Evolutionary conservation across 768 basidiomycete genomes (phyloP).

Genomic region (Solioccasus polychromus): DNA sequence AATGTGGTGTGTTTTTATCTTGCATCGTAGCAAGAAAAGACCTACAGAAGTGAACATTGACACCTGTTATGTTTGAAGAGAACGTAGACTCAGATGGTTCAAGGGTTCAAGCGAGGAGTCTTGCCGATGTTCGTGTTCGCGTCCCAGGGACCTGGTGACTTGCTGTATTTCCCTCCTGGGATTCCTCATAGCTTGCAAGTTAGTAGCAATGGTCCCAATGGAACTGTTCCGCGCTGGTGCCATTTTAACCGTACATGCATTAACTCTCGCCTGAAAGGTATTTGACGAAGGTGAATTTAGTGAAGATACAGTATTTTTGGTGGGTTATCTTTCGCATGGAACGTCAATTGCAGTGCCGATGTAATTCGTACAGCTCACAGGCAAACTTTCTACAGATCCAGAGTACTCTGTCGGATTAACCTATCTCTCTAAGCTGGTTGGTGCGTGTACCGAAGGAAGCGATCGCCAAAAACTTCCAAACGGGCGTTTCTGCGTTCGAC

Average conservation of each 20-base stretch:
- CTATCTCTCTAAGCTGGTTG: constrained; percentile 46
- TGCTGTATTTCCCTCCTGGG: constrained; percentile 58
- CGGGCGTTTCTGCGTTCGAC: constrained; percentile 44
- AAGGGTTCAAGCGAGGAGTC: too few species aligned
- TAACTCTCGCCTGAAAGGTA: too few species aligned
- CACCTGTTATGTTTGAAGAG: too few species aligned
- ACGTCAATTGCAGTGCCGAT: neutral
- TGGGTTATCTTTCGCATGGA: constrained; percentile 3
- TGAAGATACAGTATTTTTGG: constrained; percentile 51
- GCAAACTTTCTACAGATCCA: constrained; percentile 22
- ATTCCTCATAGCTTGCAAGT: constrained; percentile 53
- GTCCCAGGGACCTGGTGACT: constrained; percentile 37
- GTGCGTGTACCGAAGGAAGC: constrained; percentile 54
- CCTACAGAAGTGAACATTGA: too few species aligned
- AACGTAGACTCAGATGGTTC: too few species aligned
- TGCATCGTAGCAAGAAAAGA: too few species aligned
- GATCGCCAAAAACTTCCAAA: constrained; percentile 59
- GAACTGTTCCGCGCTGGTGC: too few species aligned
- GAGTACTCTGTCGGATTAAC: neutral
- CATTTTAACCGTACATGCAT: too few species aligned
- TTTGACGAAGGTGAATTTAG: constrained; percentile 41
- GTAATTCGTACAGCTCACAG: constrained; percentile 6
- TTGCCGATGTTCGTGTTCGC: constrained; percentile 11
- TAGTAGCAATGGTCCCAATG: too few species aligned
- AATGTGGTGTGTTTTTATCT: constrained; percentile 42